These are phyloP conservation scores for Metschnikowia drakensbergensis DNA, from an alignment of 805 yeast species.

Conservation along the genomic window DNA sequence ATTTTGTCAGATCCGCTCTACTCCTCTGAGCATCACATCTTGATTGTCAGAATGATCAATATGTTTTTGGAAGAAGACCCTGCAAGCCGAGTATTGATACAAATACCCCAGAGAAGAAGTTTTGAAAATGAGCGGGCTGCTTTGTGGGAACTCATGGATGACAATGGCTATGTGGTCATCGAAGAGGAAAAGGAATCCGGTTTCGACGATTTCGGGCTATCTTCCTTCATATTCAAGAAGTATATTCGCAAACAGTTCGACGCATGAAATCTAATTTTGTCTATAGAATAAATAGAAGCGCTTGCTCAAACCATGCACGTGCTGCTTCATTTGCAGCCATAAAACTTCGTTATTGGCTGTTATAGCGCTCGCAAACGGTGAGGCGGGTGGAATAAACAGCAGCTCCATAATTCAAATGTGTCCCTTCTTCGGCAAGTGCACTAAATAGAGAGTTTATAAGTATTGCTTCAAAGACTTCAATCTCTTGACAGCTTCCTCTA, in stretches of 20 bases:
- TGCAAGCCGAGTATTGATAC: conserved; percentile 54
- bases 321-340: not conserved
- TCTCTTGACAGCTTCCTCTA: conserved; percentile 78
- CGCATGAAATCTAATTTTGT: not conserved
- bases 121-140: conserved; percentile 61
- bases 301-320: not conserved
- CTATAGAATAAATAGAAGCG: no score
- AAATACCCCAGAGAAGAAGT: conserved; percentile 68
- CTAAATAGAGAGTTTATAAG: conserved; percentile 16
- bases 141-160: conserved; percentile 54
- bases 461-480: conserved; percentile 67
- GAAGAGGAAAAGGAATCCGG: conserved; percentile 55
- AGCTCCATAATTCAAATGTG: no score
- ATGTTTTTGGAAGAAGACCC: conserved; percentile 35
- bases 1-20: conserved; percentile 87
- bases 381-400: no score
- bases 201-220: conserved; percentile 80
- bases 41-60: conserved; percentile 60
- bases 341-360: no score
- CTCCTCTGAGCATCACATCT: conserved; percentile 72
- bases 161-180: conserved; percentile 30
- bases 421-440: not conserved
- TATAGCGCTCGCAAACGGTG: no score
- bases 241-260: conserved; percentile 2
- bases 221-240: conserved; percentile 51